Evolutionary conservation across 495 filamentous ascomycete species (phyloP), one percentile per base, ranked within the genome.

Genomic region (Penicillium desertorum): DNA sequence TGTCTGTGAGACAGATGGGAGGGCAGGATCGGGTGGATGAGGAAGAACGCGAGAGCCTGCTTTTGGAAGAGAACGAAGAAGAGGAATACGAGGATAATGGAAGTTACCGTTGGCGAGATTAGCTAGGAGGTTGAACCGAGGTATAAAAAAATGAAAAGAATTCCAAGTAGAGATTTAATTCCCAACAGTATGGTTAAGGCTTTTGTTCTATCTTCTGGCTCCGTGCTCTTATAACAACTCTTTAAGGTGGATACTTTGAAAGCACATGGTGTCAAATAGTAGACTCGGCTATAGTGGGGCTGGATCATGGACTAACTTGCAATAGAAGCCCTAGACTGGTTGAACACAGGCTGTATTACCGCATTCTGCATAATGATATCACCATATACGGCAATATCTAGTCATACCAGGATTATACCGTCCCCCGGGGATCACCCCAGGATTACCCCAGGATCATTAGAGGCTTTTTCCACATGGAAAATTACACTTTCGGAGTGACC

Each of bases 31-130:
- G 20, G 8, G 57, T 20, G 0, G 54, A 63, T 27, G 65, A 71
- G n/a, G 68, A 64, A 5, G 73, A 77, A 46, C 56, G 64, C 25
- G 63, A 69, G 56, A 65, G 66, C 41, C 42, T 77, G 44, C 66
- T 77, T 41, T 54, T 54, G 27, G 74, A 71, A 48, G 70, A 70
- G 43, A 64, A 71, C 8, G 69, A 69, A 29, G 29, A 36, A 16
- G 66, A 72, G n/a, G 63, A 63, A 29, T 43, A 61, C 22, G 61
- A 63, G 22, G 32, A 43, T 41, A 17, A 39, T 11, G 29, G 9
- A 43, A 27, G 30, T 17, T 49, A 44, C 20, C 37, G 34, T 25
- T 48, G 30, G 30, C 19, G 3, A 8, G 5, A n/a, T 7, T 48
- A 34, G 10, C 43, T 14, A 39, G n/a, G 34, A n/a, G 36, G 16